Percentiles rank a stretch among this genome's conserved stretches.
Conservation (phyloP, 441 rosid genomes). For the Melastoma candidum region DNA sequence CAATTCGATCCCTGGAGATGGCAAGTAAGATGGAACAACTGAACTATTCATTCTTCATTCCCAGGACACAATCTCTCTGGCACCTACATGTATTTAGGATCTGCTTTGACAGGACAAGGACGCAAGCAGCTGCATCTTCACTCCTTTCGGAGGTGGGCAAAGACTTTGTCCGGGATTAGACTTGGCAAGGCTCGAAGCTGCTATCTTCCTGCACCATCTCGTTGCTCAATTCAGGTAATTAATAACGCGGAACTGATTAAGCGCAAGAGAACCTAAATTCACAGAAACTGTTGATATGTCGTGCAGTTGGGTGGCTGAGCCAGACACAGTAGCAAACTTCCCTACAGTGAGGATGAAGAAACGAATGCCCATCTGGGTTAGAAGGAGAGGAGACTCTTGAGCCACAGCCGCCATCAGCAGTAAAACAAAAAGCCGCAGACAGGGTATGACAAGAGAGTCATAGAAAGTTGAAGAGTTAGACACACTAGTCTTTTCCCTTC, state of each 20-base stretch:
- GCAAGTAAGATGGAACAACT: conserved; percentile 46
- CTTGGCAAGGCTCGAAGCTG: conserved; percentile 91
- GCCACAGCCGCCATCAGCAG: too few relatives aligned
- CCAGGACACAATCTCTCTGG: background rate
- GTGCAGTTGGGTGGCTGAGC: conserved; percentile 82
- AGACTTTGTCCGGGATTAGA: conserved; percentile 94
- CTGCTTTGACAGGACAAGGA: conserved; percentile 41
- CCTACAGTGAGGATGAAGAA: conserved; percentile 93
- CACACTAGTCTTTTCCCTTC: too few relatives aligned
- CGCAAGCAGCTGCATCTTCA: conserved; percentile 46
- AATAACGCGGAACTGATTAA: background rate
- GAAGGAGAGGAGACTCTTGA: conserved; percentile 29
- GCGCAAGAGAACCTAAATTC: background rate
- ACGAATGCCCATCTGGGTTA: conserved; percentile 84
- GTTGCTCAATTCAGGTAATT: conserved; percentile 81
- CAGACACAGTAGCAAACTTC: conserved; percentile 65
- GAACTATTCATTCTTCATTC: background rate
- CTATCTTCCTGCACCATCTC: conserved; percentile 76
- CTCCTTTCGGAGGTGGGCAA: conserved; percentile 98
- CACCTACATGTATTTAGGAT: background rate
- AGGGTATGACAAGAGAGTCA: too few relatives aligned
- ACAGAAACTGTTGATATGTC: background rate
- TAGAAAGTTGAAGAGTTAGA: too few relatives aligned
- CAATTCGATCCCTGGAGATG: conserved; percentile 93
- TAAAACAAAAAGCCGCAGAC: too few relatives aligned